Percentiles rank a stretch among this genome's conserved stretches.
Evolutionary conservation across 2,329 filamentous ascomycete species (phyloP).

Genomic region (Aspergillus aculeatus): DNA sequence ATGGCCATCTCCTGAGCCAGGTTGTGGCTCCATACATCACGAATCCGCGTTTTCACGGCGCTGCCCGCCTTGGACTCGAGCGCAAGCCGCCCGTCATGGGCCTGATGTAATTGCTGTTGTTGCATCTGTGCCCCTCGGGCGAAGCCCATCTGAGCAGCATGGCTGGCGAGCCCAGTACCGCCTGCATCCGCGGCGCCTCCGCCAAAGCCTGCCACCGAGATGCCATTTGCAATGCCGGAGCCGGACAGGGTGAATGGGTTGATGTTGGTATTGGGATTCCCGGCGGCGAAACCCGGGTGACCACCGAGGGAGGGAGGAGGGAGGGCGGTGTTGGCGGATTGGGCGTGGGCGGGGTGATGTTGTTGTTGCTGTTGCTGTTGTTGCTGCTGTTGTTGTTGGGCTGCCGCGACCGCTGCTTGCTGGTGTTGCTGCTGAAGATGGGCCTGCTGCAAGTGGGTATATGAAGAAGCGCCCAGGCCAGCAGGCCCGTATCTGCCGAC

Average conservation of each 20-base stretch:
- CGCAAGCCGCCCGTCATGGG: conserved; percentile 53
- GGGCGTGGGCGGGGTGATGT: conserved; percentile 44
- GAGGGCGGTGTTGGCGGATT: conserved; percentile 48
- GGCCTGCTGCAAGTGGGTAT: conserved; percentile 56
- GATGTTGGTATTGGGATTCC: conserved; percentile 64
- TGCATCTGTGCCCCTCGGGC: conserved; percentile 69
- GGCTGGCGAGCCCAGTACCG: conserved; percentile 74
- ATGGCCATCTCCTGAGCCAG: conserved; percentile 86
- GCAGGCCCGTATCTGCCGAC: conserved; percentile 58
- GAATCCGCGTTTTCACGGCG: conserved; percentile 73
- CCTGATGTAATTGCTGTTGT: conserved; percentile 52
- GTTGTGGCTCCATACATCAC: conserved; percentile 94
- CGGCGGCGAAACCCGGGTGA: conserved; percentile 66
- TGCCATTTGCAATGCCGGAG: conserved; percentile 52
- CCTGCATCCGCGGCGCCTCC: conserved; percentile 57
- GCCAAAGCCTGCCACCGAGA: conserved; percentile 56
- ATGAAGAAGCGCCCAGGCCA: conserved; percentile 60
- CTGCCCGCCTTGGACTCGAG: conserved; percentile 58
- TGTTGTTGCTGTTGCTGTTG: conserved; percentile 42
- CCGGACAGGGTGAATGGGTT: conserved; percentile 62
- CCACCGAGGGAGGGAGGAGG: conserved; percentile 60
- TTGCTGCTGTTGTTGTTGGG: neutral
- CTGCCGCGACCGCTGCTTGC: neutral
- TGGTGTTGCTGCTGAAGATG: conserved; percentile 41
- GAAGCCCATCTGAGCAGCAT: conserved; percentile 85